phyloP scores from a whole-genome alignment of 1,139 yeast genomes.

The Suhomyces bokatorum region DNA sequence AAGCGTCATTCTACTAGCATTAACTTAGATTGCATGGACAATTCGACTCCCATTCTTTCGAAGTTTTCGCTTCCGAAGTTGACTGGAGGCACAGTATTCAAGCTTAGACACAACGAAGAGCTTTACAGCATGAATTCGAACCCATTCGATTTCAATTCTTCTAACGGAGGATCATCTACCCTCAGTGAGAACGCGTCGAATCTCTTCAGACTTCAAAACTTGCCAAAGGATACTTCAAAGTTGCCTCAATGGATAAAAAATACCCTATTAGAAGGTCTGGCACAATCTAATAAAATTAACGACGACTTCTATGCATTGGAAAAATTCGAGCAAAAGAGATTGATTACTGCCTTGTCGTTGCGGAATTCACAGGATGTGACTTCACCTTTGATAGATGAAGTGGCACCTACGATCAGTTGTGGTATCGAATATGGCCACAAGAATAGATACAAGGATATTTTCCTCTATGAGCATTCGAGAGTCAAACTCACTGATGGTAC shows the following conservation, averaged over 20 bases:
- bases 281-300: slow-evolving; percentile 28
- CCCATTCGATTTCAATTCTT: slow-evolving; percentile 19
- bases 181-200: slow-evolving; percentile 19
- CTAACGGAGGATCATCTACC: slow-evolving; percentile 12
- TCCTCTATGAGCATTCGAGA: slow-evolving; percentile 80
- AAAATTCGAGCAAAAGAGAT: slow-evolving; percentile 31
- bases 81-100: slow-evolving; percentile 26
- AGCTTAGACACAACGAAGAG: slow-evolving; percentile 43
- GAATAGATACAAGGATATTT: slow-evolving; percentile 77
- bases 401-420: slow-evolving; percentile 31
- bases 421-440: slow-evolving; percentile 78
- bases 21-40: slow-evolving; percentile 11
- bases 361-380: slow-evolving; percentile 8
- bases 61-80: slow-evolving; percentile 30
- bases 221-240: slow-evolving; percentile 14
- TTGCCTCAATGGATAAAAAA: slow-evolving; percentile 38
- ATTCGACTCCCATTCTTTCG: slow-evolving; percentile 32
- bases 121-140: slow-evolving; percentile 22
- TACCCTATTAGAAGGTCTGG: slow-evolving; percentile 26
- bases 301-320: slow-evolving; percentile 30
- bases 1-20: slow-evolving; percentile 10
- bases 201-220: slow-evolving; percentile 18
- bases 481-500: slow-evolving; percentile 45
- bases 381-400: slow-evolving; percentile 16
- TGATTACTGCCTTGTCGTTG: slow-evolving; percentile 32